These are phyloP conservation scores for Bimuria novae-zelandiae DNA, from an alignment of 2,329 filamentous ascomycete species.

Conservation along the genomic window DNA sequence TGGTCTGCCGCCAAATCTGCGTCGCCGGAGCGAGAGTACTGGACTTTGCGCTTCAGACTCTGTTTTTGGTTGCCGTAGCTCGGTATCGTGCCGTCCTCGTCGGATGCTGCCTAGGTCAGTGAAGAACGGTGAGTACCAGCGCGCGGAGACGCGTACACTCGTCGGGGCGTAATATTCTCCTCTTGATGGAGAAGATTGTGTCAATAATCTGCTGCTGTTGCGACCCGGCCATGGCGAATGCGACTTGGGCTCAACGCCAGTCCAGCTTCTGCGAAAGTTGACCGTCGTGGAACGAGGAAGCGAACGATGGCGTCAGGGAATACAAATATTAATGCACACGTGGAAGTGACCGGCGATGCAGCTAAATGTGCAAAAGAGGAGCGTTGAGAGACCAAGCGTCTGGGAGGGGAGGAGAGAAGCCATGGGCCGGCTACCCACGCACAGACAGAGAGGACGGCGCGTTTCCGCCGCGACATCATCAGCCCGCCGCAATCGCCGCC, in stretches of 20 bases:
- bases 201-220: constrained; percentile 48
- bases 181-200: constrained; percentile 48
- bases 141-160: constrained; percentile 34
- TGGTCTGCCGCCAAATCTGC: constrained; percentile 64
- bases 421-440: too few relatives aligned
- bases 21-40: constrained; percentile 72
- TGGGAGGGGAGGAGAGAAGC: too few relatives aligned
- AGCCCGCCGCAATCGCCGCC: too few relatives aligned
- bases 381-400: too few relatives aligned
- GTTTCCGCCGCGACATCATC: too few relatives aligned
- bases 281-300: too few relatives aligned
- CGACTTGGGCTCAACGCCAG: too few relatives aligned
- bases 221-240: constrained; percentile 41
- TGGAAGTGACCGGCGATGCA: not conserved
- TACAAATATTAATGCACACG: too few relatives aligned
- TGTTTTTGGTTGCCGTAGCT: constrained; percentile 74
- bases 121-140: not conserved
- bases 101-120: constrained; percentile 64
- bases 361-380: too few relatives aligned
- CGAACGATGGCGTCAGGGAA: too few relatives aligned
- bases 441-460: too few relatives aligned
- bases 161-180: constrained; percentile 39
- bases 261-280: too few relatives aligned
- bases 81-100: constrained; percentile 75
- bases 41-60: constrained; percentile 76